Base-by-base conservation (phyloP, 768 basidiomycete genomes). In the Tubosaeta sp. region DNA sequence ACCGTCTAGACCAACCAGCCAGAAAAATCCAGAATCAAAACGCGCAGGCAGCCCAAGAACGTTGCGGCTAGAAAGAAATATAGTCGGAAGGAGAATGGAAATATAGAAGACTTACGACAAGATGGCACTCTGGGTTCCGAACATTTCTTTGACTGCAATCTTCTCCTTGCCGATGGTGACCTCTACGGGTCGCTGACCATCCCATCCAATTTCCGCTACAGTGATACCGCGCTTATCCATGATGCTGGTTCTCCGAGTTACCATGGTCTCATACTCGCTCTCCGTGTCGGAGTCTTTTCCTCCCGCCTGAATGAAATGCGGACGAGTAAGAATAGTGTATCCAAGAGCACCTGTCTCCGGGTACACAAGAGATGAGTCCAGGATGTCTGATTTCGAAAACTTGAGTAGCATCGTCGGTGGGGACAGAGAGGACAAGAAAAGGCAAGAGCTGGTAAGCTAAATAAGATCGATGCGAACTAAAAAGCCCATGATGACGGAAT, bases 1-100 rank as follows among this genome's bases (percentile, higher is more conserved):
- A 22, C 77, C 76, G 48, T 79, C 69, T 0, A 76, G 66, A n/a
- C 78, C 79, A 12, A 80, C 81, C 39, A 74, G 74, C 82, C 82
- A 84, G 32, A 82, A 69, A 52, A 74, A 80, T 56, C 82, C 77
- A 2, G 80, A 74, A 53, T 83, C 79, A 53, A 83, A 83, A n/a
- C 82, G 77, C 8, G 80, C 80, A 18, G 81, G 81, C 43, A 84
- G 72, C 19, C 74, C 74, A n/a, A 84, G 76, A 25, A 78, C 67
- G 58, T 83, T 81, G n/a, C 75, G 76, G 63, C 81, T 83, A 45
- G 30, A 25, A 25, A 29, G 10, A 1, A 27, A 6, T n/a, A 12
- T 52, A 22, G 8, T 57, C 32, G 29, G 48, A 31, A 31, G 31
- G 43, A 29, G 27, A n/a, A 43, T 21, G 19, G n/a, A 22, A 50